Evolutionary conservation across 2,329 filamentous ascomycete species (phyloP).

Genomic region (Fusarium sp.): DNA sequence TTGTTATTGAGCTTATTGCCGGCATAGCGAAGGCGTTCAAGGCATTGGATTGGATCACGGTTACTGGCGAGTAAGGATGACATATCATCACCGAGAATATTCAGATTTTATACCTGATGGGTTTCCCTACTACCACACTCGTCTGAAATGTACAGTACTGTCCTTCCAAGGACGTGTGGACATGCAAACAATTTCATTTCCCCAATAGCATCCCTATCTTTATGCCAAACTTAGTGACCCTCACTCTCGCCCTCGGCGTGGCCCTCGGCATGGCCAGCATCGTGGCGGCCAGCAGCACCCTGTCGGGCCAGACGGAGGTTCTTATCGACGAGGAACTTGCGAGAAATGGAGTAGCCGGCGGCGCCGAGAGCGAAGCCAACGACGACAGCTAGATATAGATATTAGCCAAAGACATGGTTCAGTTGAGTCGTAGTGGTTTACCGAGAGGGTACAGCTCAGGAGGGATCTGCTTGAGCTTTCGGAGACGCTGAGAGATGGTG

Average conservation of each 20-base stretch:
- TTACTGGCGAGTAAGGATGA: constrained; percentile 30
- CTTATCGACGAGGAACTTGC: constrained; percentile 90
- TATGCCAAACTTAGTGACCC: constrained; percentile 43
- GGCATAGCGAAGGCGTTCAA: constrained; percentile 60
- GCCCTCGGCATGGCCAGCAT: constrained; percentile 44
- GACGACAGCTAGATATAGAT: constrained; percentile 73
- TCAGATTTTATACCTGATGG: constrained; percentile 38
- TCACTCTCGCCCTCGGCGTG: constrained; percentile 38
- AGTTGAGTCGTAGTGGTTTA: constrained; percentile 54
- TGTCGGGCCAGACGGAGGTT: constrained; percentile 87
- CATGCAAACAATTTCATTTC: constrained; percentile 31
- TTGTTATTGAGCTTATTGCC: constrained; percentile 39
- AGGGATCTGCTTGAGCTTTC: constrained; percentile 88
- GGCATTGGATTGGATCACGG: constrained; percentile 37
- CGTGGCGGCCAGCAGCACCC: constrained; percentile 56
- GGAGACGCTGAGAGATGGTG: constrained; percentile 94
- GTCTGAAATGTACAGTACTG: constrained; percentile 42
- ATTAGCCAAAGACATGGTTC: constrained; percentile 39
- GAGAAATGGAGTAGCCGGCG: constrained; percentile 81
- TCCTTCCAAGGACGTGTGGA: constrained; percentile 21
- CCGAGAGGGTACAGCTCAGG: constrained; percentile 94
- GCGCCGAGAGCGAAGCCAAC: constrained; percentile 84
- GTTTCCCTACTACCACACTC: constrained; percentile 38
- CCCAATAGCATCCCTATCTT: constrained; percentile 20
- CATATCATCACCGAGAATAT: constrained; percentile 39